Conservation (phyloP, 331 rosid genomes). For the Pyrus hybrid region DNA sequence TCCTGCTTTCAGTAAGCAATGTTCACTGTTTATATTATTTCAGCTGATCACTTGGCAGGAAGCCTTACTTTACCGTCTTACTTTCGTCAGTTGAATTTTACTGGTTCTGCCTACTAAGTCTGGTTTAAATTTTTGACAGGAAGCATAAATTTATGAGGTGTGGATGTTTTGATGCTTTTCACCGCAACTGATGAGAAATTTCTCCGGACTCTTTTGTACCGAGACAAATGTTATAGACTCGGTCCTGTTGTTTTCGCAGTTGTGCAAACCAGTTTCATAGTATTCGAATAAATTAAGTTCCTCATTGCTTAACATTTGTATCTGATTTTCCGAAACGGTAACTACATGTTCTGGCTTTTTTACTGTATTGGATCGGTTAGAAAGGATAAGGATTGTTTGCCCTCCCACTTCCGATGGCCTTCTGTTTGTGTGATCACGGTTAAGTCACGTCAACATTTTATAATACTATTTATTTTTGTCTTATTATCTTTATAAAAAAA, state of each 20-base stretch:
- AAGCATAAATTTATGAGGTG: not conserved
- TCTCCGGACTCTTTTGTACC: slow-evolving; percentile 8
- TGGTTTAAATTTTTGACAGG: slow-evolving; percentile 7
- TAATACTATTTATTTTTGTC: too few relatives aligned
- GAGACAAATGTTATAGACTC: not conserved
- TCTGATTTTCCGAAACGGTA: not conserved
- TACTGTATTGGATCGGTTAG: not conserved
- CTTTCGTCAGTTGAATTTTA: not conserved
- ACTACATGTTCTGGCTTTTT: not conserved
- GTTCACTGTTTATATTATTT: not conserved
- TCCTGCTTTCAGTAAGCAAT: not conserved
- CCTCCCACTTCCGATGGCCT: too few relatives aligned
- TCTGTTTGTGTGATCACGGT: too few relatives aligned
- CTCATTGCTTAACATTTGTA: slow-evolving; percentile 2
- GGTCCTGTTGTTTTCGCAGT: not conserved
- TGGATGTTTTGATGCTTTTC: slow-evolving; percentile 21
- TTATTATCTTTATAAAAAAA: too few relatives aligned
- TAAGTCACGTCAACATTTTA: too few relatives aligned
- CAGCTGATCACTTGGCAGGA: not conserved
- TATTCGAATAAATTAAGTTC: slow-evolving; percentile 14
- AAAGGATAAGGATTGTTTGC: too few relatives aligned
- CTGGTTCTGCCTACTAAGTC: not conserved
- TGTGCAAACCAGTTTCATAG: slow-evolving; percentile 1
- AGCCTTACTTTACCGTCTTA: not conserved
- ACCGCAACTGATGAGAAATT: slow-evolving; percentile 2